Conservation (phyloP, 345 rosid species). For the Melaleuca alternifolia region DNA sequence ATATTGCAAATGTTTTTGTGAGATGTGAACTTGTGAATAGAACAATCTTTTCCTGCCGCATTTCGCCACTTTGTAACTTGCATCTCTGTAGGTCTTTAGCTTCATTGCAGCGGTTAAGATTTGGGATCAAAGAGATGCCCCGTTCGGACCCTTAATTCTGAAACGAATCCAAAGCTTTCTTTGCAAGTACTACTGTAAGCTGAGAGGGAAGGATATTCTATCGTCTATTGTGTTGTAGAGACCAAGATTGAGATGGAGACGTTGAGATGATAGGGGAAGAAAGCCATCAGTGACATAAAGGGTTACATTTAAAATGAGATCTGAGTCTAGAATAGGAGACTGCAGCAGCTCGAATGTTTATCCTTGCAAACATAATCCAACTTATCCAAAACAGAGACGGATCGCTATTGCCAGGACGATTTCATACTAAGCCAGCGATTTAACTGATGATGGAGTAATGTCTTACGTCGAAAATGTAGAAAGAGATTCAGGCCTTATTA, state of each 20-base stretch:
- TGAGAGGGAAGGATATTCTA: too few relatives aligned
- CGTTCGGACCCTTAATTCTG: neutral
- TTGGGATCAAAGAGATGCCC: neutral
- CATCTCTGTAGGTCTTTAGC: neutral
- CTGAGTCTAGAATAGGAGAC: neutral
- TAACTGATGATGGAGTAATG: rapidly evolving
- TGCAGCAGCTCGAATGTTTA: neutral
- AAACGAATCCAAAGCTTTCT: neutral
- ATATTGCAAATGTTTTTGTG: neutral
- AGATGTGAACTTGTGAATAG: neutral
- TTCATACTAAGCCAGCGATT: neutral
- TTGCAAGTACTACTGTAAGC: neutral
- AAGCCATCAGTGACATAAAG: neutral
- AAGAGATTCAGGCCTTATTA: neutral
- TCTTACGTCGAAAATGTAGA: neutral
- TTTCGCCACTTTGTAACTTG: neutral
- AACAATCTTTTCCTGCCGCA: neutral
- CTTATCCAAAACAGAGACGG: neutral
- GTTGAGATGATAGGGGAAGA: neutral
- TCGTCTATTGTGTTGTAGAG: too few relatives aligned
- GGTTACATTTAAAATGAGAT: neutral
- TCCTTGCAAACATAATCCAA: neutral
- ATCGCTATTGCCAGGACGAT: neutral
- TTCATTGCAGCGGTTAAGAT: too few relatives aligned
- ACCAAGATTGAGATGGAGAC: neutral